Evolutionary conservation across 805 yeast species (phyloP), one percentile per base, ranked within the genome.

Genomic region (Nakazawaea wyomingensis): DNA sequence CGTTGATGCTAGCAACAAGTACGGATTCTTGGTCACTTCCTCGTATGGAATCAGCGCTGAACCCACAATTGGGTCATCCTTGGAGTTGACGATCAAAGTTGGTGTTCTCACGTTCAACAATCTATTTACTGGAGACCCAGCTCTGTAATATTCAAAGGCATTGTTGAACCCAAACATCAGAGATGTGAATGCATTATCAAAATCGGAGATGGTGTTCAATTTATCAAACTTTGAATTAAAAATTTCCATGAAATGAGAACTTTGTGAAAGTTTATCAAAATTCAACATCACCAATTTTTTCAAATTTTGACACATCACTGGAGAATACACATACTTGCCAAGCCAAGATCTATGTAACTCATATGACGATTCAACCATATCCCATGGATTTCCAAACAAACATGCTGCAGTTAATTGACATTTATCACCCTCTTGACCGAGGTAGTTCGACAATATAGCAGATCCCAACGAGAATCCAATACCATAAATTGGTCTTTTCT

Each of bases 391-490:
- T 31, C 83, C 80, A 6, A 85, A 70, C 4, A 79, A 67, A 32
- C 74, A 68, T 1, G 85, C 89, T 20, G 82, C 78, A 26, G 66
- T 65, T 29, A 79, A 56, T 14, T 63, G 62, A 20, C 66, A 59
- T n/a, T 66, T 54, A 1, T 64, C 71, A 9, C 74, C 76, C 50
- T 78, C 80, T 54, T 77, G 82, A 8, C 89, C 91, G 17, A 86
- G 56, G 58, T 80, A 86, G 55, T 86, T 87, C 22, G 84, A 72
- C 47, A 85, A 65, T 26, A 86, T 71, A 3, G 81, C 71, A 0
- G 84, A 90, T 2, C 96, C 96, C 42, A 86, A 71, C n/a, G 90
- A 82, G 54, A 81, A 82, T 3, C 95, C 96, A n/a, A 76, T 78
- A 26, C 81, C 72, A 54, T 74, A 80, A 45, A 84, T 75, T 18